These are phyloP conservation scores for Salix caprea DNA, from an alignment of 345 rosid species.

Conservation along the genomic window DNA sequence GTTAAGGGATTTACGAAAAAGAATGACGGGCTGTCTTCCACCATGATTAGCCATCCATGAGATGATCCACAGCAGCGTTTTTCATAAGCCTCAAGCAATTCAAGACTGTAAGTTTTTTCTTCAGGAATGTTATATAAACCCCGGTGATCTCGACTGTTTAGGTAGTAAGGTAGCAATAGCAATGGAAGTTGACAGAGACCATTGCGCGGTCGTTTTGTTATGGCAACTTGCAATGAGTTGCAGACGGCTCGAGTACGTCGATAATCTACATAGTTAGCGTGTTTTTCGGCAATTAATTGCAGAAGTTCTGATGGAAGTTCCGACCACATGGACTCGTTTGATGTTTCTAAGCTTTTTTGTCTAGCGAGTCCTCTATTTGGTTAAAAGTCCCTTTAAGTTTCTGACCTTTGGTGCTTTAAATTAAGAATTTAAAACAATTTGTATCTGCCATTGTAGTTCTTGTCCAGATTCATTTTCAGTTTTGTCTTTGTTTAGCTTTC, in stretches of 20 bases:
- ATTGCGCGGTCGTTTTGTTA: background rate
- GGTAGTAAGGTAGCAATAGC: constrained; percentile 4
- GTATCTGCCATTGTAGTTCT: too few species aligned
- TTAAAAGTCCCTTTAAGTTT: too few species aligned
- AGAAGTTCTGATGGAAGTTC: constrained; percentile 9
- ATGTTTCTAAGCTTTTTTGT: background rate
- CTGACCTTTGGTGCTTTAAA: too few species aligned
- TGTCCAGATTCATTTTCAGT: too few species aligned
- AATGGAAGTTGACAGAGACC: constrained; percentile 6
- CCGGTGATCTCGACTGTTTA: background rate
- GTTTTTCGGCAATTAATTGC: background rate
- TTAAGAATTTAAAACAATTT: too few species aligned
- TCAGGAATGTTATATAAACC: background rate
- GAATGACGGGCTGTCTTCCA: constrained; percentile 4
- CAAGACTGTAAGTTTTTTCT: background rate
- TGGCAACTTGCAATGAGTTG: constrained; percentile 6
- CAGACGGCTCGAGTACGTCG: constrained; percentile 5
- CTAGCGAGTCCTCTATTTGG: too few species aligned
- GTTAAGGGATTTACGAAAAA: constrained; percentile 7
- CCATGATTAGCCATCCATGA: constrained; percentile 14
- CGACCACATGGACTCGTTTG: constrained; percentile 4
- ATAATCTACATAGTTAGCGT: constrained; percentile 12
- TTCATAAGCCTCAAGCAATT: constrained; percentile 2
- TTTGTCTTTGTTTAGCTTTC: too few species aligned
- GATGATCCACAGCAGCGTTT: constrained; percentile 16